Conservation (phyloP, 306 rosid genomes). For the Fagus sylvatica region DNA sequence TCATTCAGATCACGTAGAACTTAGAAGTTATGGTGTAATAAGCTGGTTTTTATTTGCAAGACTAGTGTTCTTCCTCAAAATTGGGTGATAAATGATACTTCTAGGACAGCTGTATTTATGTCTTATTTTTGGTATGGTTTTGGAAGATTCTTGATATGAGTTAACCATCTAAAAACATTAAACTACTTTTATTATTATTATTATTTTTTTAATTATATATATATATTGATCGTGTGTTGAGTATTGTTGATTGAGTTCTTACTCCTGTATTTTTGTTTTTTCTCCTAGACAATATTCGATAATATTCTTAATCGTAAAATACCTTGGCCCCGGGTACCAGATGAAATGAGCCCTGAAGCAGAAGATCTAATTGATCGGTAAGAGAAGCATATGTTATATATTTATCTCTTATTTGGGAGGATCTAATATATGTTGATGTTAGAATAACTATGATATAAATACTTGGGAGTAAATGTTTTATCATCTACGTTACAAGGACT, state of each 20-base stretch:
- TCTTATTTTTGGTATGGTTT: background rate
- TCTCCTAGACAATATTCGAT: constrained; percentile 84
- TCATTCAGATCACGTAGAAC: background rate
- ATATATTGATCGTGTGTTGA: background rate
- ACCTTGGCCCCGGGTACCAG: constrained; percentile 91
- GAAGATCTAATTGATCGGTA: constrained; percentile 89
- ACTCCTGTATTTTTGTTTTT: constrained; percentile 17
- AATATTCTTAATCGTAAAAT: constrained; percentile 89
- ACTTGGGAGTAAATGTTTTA: background rate
- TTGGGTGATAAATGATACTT: background rate
- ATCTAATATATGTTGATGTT: background rate
- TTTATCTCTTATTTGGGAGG: constrained; percentile 7
- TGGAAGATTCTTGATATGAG: background rate
- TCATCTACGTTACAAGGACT: no score
- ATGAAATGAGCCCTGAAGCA: constrained; percentile 91
- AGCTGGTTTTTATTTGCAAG: background rate
- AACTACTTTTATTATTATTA: background rate
- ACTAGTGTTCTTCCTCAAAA: background rate
- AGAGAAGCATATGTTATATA: constrained; percentile 31
- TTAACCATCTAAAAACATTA: background rate
- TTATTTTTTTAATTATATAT: background rate
- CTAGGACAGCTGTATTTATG: background rate
- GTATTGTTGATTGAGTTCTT: constrained; percentile 16
- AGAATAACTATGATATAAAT: background rate
- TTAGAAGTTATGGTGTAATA: background rate